Evolutionary conservation across 2,329 filamentous ascomycete genomes (phyloP).

Genomic region (Pseudocercospora crystallina): DNA sequence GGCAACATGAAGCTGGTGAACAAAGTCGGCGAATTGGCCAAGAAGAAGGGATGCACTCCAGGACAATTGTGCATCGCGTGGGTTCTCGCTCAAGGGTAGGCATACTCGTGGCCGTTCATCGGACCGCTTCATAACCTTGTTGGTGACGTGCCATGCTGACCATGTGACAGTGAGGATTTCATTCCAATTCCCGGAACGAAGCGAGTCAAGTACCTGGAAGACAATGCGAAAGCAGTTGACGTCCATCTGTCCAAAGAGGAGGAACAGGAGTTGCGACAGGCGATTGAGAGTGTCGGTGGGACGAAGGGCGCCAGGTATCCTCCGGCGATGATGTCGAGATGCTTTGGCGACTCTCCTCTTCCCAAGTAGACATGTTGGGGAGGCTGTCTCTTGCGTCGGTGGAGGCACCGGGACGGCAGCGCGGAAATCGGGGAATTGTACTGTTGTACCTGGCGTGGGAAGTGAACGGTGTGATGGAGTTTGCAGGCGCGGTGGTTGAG

Average conservation of each 20-base stretch:
- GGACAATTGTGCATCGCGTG: constrained; percentile 35
- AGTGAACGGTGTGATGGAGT: too few relatives aligned
- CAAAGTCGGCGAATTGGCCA: constrained; percentile 27
- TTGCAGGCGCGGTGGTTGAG: too few relatives aligned
- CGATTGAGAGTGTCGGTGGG: constrained; percentile 34
- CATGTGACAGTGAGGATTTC: constrained; percentile 36
- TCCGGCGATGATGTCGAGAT: constrained; percentile 28
- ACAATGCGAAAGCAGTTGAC: constrained; percentile 26
- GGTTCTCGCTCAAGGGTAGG: constrained; percentile 32
- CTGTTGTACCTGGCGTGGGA: too few relatives aligned
- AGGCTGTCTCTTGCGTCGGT: neutral
- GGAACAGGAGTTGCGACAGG: constrained; percentile 28
- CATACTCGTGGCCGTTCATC: constrained; percentile 21
- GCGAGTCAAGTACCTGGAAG: constrained; percentile 29
- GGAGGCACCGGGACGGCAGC: too few relatives aligned
- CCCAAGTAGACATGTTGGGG: constrained; percentile 1
- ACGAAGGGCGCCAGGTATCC: constrained; percentile 31
- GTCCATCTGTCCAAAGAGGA: constrained; percentile 30
- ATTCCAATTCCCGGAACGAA: constrained; percentile 48
- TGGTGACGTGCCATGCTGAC: constrained; percentile 31
- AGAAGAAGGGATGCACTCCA: constrained; percentile 32
- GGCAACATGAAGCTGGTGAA: constrained; percentile 36
- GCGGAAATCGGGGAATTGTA: too few relatives aligned
- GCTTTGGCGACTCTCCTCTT: constrained; percentile 29
- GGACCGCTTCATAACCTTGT: constrained; percentile 19